Percentiles rank a stretch among this genome's conserved stretches.
These are phyloP conservation scores for Verticillium alfalfae DNA, from an alignment of 2,329 filamentous ascomycete species.

Conservation along the genomic window DNA sequence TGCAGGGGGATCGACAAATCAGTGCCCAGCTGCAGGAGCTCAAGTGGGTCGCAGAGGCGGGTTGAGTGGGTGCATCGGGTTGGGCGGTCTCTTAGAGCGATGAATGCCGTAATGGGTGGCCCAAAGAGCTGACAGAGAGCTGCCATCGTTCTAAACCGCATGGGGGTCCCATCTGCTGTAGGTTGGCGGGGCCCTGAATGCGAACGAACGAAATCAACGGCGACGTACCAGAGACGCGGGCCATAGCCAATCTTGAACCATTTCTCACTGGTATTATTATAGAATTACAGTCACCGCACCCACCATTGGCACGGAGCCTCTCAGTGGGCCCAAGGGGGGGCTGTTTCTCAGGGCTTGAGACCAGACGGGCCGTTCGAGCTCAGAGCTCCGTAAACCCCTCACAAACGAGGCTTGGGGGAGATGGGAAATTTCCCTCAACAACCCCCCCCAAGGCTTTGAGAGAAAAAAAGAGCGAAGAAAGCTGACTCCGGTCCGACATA, in stretches of 20 bases:
- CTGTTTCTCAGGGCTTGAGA: neutral
- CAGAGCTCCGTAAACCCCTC: neutral
- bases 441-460: neutral
- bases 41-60: neutral
- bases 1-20: neutral
- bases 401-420: neutral
- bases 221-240: neutral
- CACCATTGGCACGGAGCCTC: neutral
- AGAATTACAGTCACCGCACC: neutral
- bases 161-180: neutral
- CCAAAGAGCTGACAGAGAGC: neutral
- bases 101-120: neutral
- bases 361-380: neutral
- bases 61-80: too few relatives aligned
- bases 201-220: neutral
- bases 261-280: neutral
- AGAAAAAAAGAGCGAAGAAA: neutral
- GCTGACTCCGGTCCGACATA: neutral
- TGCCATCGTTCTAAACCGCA: neutral
- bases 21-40: neutral
- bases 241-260: neutral
- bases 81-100: neutral
- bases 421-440: neutral
- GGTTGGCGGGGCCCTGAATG: neutral
- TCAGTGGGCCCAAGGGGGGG: neutral